A percentile compares a stretch with the other conserved stretches of the same genome.
These are phyloP conservation scores for Phytophthora sansomeana DNA, from an alignment of 352 stramenopile species.

Conservation along the genomic window DNA sequence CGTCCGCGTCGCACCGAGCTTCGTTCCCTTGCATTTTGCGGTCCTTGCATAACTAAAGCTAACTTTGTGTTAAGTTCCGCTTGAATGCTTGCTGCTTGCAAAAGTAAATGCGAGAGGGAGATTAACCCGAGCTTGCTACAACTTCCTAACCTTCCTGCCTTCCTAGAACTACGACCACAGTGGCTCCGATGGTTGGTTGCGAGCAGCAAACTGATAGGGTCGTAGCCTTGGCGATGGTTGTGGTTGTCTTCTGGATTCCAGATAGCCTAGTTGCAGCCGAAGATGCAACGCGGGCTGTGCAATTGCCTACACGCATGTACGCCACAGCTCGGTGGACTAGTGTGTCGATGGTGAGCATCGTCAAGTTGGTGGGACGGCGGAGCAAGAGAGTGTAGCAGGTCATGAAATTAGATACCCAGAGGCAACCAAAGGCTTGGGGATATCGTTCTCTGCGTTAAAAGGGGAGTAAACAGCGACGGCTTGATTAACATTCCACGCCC, in stretches of 20 bases:
- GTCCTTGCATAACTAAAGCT: too few relatives aligned
- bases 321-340: too few relatives aligned
- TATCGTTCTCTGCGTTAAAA: too few relatives aligned
- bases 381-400: too few relatives aligned
- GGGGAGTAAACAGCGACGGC: too few relatives aligned
- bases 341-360: too few relatives aligned
- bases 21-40: slow-evolving; percentile 1
- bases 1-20: not conserved
- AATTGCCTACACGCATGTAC: slow-evolving; percentile 1
- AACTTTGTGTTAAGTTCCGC: too few relatives aligned
- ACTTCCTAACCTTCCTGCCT: not conserved
- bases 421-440: too few relatives aligned
- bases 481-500: too few relatives aligned
- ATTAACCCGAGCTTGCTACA: not conserved
- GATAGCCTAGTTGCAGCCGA: not conserved
- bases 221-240: too few relatives aligned
- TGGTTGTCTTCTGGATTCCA: not conserved
- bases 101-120: slow-evolving; percentile 1
- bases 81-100: slow-evolving; percentile 5
- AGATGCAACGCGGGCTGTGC: not conserved
- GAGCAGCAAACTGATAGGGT: not conserved
- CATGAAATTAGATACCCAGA: too few relatives aligned
- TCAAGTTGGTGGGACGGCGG: too few relatives aligned
- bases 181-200: not conserved
- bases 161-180: not conserved